Conservation (phyloP, 1,284 basidiomycete genomes). For the Papiliotrema flavescens region DNA sequence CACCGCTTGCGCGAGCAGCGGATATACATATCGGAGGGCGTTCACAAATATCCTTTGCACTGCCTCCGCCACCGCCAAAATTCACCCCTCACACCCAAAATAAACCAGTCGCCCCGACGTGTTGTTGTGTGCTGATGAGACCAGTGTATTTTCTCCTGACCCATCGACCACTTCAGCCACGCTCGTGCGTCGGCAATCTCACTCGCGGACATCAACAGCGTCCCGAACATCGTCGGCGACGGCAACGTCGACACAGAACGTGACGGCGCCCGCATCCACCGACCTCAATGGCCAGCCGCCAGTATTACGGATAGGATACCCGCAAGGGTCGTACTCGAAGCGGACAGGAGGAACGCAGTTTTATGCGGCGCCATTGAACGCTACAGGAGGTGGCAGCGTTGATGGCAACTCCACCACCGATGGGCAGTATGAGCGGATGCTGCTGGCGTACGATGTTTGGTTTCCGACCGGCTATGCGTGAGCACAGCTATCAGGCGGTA, state of each 20-base stretch:
- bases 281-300: constrained; percentile 21
- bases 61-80: background rate
- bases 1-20: no score
- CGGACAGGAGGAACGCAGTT: constrained; percentile 48
- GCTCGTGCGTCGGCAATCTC: constrained; percentile 12
- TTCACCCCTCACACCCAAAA: background rate
- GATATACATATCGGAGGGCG: no score
- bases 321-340: constrained; percentile 43
- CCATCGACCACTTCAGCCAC: constrained; percentile 18
- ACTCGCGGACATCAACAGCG: constrained; percentile 8
- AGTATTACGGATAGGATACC: constrained; percentile 44
- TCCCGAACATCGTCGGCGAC: constrained; percentile 6
- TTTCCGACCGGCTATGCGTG: constrained; percentile 35
- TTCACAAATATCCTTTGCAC: no score
- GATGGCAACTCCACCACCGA: constrained; percentile 21
- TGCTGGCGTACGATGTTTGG: constrained; percentile 41
- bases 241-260: constrained; percentile 6
- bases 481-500: constrained; percentile 6
- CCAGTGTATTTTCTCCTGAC: constrained; percentile 31
- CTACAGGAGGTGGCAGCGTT: constrained; percentile 6
- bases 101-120: background rate
- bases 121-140: background rate
- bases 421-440: constrained; percentile 41
- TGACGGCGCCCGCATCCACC: constrained; percentile 20
- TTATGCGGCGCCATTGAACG: constrained; percentile 35